Evolutionary conservation across 2,329 filamentous ascomycete species (phyloP), one percentile per base, ranked within the genome.

Genomic region (Trichoderma endophyticum): DNA sequence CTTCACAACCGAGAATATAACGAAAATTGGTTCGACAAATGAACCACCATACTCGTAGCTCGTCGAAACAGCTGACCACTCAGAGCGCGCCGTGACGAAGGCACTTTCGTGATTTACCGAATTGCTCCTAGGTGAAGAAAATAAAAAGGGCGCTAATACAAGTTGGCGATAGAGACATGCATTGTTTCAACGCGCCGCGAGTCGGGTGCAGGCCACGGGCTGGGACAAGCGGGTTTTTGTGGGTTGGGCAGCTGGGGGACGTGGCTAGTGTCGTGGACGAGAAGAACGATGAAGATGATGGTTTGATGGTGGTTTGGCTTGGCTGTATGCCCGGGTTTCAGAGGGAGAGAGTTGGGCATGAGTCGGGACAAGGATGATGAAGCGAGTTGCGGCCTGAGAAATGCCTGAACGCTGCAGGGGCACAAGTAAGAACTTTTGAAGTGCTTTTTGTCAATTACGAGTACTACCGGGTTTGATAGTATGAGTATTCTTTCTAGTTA

Each of bases 171-270:
- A 67, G 62, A 65, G 28, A 57, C 24, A 34, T 21, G 32, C 32
- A 21, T 6, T 60, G 73, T 74, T 67, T 73, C 72, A 60, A 73
- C 61, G 68, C 73, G 73, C 43, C 57, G 48, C 36, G 60, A 66
- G 67, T 43, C 43, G 57, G 54, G 26, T 57, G 60, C 34, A 28
- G 64, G 26, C 57, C 61, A 72, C 18, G 67, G 60, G 30, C 36
- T 51, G 56, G 59, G 65, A 59, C 32, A 48, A 62, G 57, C 57
- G 39, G 43, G 57, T 34, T 60, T 61, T 61, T n/a, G 66, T 60
- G 56, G 36, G 51, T 30, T 61, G 8, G 39, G 28, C 15, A n/a
- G 56, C 43, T 26, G 26, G 64, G 30, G 21, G 36, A 68, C 34
- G 34, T 51, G 56, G 54, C 67, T 36, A 54, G 67, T 48, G 43